Evolutionary conservation across 768 basidiomycete genomes (phyloP).

Genomic region (Termitomyces sp.): DNA sequence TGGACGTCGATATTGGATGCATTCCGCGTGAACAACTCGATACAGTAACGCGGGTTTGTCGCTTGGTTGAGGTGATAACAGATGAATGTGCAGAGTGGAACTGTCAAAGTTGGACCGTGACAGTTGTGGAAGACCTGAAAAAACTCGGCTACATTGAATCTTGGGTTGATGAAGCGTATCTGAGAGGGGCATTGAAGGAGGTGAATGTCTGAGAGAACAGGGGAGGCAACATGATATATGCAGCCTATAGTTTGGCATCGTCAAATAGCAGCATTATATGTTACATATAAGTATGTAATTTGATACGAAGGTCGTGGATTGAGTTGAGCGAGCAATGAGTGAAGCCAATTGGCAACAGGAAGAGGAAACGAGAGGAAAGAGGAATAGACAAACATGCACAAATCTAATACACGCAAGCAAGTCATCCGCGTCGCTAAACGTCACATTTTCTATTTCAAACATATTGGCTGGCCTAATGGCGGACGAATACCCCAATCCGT

Average conservation of each 20-base stretch:
- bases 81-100: background rate
- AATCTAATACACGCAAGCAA: background rate
- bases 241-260: background rate
- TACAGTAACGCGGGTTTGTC: background rate
- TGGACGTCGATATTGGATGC: background rate
- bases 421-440: background rate
- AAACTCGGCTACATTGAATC: background rate
- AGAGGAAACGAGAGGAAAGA: background rate
- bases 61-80: background rate
- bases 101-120: background rate
- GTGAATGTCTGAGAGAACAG: background rate
- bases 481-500: slow-evolving; percentile 78
- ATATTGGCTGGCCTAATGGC: slow-evolving; percentile 43
- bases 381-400: background rate
- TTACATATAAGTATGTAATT: background rate
- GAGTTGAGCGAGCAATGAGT: too few relatives aligned
- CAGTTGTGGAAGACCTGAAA: background rate
- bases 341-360: too few relatives aligned
- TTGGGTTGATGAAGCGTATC: background rate
- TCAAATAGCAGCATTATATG: background rate
- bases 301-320: too few relatives aligned
- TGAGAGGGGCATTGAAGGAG: slow-evolving; percentile 3
- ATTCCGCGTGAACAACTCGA: background rate
- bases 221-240: background rate
- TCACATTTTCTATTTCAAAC: background rate